Evolutionary conservation across 352 stramenopile species (phyloP), one percentile per base, ranked within the genome.

Genomic region (Phytopythium chamaehyphon): DNA sequence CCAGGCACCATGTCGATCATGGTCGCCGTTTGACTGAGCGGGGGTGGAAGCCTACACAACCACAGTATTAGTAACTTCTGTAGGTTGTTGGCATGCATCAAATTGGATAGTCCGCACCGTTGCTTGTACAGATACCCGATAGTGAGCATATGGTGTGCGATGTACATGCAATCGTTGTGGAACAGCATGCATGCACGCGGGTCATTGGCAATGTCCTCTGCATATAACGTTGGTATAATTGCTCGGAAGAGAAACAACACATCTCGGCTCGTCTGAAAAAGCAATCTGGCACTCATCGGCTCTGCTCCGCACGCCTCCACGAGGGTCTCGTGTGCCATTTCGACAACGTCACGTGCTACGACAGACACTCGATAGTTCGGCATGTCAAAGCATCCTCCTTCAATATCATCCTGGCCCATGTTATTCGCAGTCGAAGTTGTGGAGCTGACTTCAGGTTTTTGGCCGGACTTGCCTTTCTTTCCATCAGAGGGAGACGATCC

Each of bases 151-250:
- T 94, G 81, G 16, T 88, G 70, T 10, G 79, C 72, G 28, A 90
- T 78, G 59, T 90, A 93, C 23, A 90, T 66, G 53, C 80, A 91
- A 60, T 93, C 83, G 21, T 93, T 93, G 70, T 93, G 83, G 56
- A 78, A 86, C 9, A 93, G 79, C 81, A 92, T 90, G 50, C 75
- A 82, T 1, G 66, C 66, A 16, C 69, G 73, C 3, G 75, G 46
- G 39, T 93, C 71, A 35, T 88, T 87, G 18, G 63, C 54, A 48
- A 93, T 88, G 14, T 77, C 72, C 22, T 72, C 67, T 51, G 81
- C 69, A 47, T 90, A 84, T 3, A 93, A 53, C 19, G 75, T 89
- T 14, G 78, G 65, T 6, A 92, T 66, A 19, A 91, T 65, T 3
- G 75, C 66, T 15, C 75, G 75, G 36, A 90, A 92, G 35, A 93